phyloP scores from a whole-genome alignment of 805 yeast genomes.

The Hanseniaspora nectarophila region DNA sequence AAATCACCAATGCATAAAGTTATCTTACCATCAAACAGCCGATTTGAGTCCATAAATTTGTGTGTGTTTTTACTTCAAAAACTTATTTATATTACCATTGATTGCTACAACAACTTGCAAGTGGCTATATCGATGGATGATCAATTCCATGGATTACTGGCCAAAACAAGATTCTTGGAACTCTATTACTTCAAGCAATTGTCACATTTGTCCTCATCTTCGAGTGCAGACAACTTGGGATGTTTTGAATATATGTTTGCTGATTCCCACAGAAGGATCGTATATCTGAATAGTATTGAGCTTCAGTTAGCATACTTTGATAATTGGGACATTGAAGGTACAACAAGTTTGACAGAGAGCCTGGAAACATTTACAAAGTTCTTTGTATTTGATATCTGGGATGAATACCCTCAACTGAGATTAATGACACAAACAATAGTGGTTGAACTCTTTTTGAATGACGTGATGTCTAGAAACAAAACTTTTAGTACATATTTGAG shows the following conservation, averaged over 20 bases:
- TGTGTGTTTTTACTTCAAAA: constrained; percentile 6
- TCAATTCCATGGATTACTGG: not conserved
- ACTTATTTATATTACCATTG: not conserved
- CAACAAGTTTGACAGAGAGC: not conserved
- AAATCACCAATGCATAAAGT: not conserved
- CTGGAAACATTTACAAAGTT: not conserved
- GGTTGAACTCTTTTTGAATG: not conserved
- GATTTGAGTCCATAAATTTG: not conserved
- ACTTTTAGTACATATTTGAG: not conserved
- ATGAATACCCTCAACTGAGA: constrained; percentile 2
- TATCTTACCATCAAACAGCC: not conserved
- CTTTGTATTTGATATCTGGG: constrained; percentile 5
- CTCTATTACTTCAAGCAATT: constrained; percentile 4
- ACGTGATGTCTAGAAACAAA: not conserved
- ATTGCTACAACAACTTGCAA: constrained; percentile 9
- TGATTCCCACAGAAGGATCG: constrained; percentile 5
- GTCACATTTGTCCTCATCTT: not conserved
- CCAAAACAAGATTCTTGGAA: constrained; percentile 1
- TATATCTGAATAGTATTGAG: constrained; percentile 4
- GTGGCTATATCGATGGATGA: not conserved
- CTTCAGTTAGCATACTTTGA: not conserved
- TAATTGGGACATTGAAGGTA: not conserved
- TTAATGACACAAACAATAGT: not conserved
- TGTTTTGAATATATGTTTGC: not conserved
- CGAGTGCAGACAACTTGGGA: not conserved